A percentile compares a stretch with the other conserved stretches of the same genome.
phyloP scores from a whole-genome alignment of 768 basidiomycete species.

The Phlebiopsis flavidoalba region DNA sequence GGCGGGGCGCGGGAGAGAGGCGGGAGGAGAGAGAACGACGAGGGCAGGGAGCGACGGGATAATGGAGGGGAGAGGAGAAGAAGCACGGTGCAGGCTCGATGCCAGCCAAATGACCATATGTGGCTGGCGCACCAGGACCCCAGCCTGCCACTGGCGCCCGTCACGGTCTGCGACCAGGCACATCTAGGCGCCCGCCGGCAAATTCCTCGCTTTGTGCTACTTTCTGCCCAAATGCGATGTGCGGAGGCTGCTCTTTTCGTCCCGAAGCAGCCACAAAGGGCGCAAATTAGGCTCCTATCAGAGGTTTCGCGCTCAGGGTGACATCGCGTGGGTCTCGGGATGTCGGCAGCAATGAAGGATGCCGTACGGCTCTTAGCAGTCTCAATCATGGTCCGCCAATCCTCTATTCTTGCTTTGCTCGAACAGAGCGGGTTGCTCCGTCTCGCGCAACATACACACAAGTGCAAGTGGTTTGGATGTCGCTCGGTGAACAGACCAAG shows the following conservation, averaged over 20 bases:
- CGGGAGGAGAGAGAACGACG: neutral
- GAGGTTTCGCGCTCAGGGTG: neutral
- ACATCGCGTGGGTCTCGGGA: too few species aligned
- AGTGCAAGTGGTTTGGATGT: too few species aligned
- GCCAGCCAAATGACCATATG: constrained; percentile 2
- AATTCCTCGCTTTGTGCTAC: neutral
- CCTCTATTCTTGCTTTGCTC: too few species aligned
- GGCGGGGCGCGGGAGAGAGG: neutral
- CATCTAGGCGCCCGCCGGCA: neutral
- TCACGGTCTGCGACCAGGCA: neutral
- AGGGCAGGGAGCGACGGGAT: constrained; percentile 2
- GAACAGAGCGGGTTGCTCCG: too few species aligned
- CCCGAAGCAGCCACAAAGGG: neutral
- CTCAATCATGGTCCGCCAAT: too few species aligned
- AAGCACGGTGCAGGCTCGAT: neutral
- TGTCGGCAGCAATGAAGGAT: neutral
- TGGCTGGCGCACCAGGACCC: constrained; percentile 4
- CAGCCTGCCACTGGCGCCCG: neutral
- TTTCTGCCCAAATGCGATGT: neutral
- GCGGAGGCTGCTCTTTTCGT: neutral
- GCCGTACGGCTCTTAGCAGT: neutral
- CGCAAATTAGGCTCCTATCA: neutral
- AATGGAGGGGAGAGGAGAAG: constrained; percentile 6
- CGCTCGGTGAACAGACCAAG: too few species aligned
- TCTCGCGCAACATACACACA: too few species aligned